These are phyloP conservation scores for Rhodotorula glutinis DNA, from an alignment of 1,284 basidiomycete species.

Conservation along the genomic window DNA sequence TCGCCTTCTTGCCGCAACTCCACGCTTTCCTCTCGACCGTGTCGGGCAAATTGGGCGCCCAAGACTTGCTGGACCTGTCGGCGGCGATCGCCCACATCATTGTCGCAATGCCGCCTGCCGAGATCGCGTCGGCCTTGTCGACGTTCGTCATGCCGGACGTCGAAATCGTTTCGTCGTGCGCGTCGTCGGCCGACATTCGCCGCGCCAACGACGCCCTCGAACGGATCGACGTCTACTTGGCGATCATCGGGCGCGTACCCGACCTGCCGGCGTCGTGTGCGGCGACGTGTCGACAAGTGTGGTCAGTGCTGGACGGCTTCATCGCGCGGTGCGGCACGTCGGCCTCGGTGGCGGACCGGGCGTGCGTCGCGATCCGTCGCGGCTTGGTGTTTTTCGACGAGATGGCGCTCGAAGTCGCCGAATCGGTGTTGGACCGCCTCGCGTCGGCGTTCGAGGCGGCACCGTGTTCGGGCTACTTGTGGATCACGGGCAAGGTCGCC, in stretches of 20 bases:
- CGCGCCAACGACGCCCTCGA: constrained; percentile 67
- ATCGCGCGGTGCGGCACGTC: constrained; percentile 74
- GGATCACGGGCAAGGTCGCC: constrained; percentile 67
- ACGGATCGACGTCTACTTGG: constrained; percentile 82
- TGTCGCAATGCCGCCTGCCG: constrained; percentile 75
- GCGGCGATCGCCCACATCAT: constrained; percentile 95
- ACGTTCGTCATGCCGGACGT: constrained; percentile 67
- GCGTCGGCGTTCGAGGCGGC: constrained; percentile 72
- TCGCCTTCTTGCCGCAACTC: constrained; percentile 85
- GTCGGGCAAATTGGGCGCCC: constrained; percentile 72
- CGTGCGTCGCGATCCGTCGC: constrained; percentile 80
- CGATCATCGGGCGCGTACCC: constrained; percentile 72
- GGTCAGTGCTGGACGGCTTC: constrained; percentile 77
- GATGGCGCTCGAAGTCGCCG: constrained; percentile 64
- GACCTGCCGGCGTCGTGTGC: constrained; percentile 76
- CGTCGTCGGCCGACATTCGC: constrained; percentile 4
- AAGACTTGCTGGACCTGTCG: constrained; percentile 86
- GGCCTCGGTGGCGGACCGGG: constrained; percentile 76
- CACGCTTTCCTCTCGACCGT: constrained; percentile 80
- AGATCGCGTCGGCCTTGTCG: constrained; percentile 75
- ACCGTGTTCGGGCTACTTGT: constrained; percentile 82
- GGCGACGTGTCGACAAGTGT: constrained; percentile 73
- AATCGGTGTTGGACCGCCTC: constrained; percentile 72
- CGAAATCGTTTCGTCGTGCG: constrained; percentile 46
- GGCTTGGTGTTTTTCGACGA: constrained; percentile 77